Evolutionary conservation across 306 rosid genomes (phyloP), one percentile per base, ranked within the genome.

Genomic region (Notholithocarpus densiflorus): DNA sequence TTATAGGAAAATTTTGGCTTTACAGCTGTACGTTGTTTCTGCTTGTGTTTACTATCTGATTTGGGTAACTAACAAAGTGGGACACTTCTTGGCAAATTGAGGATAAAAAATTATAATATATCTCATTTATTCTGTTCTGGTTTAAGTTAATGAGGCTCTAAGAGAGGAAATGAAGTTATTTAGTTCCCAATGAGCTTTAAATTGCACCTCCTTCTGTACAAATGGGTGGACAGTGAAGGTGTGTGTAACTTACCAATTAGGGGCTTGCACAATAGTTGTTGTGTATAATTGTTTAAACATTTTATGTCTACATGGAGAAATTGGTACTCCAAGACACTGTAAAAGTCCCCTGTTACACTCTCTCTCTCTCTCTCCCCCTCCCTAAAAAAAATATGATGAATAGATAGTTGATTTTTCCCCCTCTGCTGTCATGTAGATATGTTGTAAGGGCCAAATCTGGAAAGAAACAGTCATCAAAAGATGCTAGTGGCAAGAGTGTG

Each of bases 391-490:
- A 60, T 5, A 29, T 48, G n/a, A 26, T 62, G 32, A 19, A 15
- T 26, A 4, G 11, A 24, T 62, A 31, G 51, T 66, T 55, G 11
- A 52, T 56, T 73, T 7, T 7, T 54, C 57, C 71, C 55, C 65
- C 66, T 29, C 53, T 34, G 64, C 78, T 82, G 73, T 76, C 24
- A 27, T 86, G 84, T 84, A 95, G 98, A 84, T 92, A 95, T 80
- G 98, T 92, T 45, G 97, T 92, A 76, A 91, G 98, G 86, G 98
- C 94, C 71, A 92, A 92, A 86, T 90, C 98, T 57, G 98, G 98
- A 3, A 95, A 90, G 81, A 92, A 90, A 69, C 98, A 95, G 71
- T 95, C 98, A 62, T 76, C 98, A 27, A 92, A 95, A 86, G 98
- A 95, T 91, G 98, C 87, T 78, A 72, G 94, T 73, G 98, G 98